phyloP scores from a whole-genome alignment of 768 basidiomycete genomes.

The Agrocybe pediades region DNA sequence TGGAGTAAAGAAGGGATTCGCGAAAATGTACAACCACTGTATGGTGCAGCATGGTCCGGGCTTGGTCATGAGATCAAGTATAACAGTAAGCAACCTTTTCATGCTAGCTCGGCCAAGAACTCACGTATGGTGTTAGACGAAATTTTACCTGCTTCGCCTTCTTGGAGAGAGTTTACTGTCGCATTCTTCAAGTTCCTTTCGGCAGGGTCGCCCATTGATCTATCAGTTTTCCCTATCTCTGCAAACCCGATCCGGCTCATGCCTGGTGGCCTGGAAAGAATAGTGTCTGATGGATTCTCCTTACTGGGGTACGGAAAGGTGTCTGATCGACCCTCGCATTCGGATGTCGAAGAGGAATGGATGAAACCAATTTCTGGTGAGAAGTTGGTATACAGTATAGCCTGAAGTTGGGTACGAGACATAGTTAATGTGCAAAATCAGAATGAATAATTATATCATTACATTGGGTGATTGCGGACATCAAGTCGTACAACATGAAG shows the following conservation, averaged over 20 bases:
- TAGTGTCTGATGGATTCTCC: constrained; percentile 28
- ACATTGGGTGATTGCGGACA: no score
- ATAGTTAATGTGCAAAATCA: no score
- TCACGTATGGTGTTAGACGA: constrained; percentile 15
- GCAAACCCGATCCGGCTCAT: constrained; percentile 31
- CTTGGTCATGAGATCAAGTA: constrained; percentile 32
- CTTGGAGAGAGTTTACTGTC: constrained; percentile 30
- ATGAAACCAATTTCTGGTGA: constrained; percentile 32
- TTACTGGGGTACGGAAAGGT: constrained; percentile 32
- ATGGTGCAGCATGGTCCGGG: constrained; percentile 34
- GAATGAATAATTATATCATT: no score
- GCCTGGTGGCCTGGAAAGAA: constrained; percentile 30
- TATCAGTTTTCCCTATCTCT: constrained; percentile 22
- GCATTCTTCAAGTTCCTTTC: constrained; percentile 33
- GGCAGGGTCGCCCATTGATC: constrained; percentile 15
- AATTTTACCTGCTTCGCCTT: constrained; percentile 20
- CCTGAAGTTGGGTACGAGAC: no score
- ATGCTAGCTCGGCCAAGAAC: not conserved
- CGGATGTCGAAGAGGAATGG: constrained; percentile 14
- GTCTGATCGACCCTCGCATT: constrained; percentile 14
- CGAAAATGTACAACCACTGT: constrained; percentile 25
- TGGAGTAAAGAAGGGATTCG: constrained; percentile 28
- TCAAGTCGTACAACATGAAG: no score
- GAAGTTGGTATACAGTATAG: constrained; percentile 29
- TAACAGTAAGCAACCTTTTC: constrained; percentile 22